Conservation (phyloP, 2,329 filamentous ascomycete species). For the Colletotrichum sp. region DNA sequence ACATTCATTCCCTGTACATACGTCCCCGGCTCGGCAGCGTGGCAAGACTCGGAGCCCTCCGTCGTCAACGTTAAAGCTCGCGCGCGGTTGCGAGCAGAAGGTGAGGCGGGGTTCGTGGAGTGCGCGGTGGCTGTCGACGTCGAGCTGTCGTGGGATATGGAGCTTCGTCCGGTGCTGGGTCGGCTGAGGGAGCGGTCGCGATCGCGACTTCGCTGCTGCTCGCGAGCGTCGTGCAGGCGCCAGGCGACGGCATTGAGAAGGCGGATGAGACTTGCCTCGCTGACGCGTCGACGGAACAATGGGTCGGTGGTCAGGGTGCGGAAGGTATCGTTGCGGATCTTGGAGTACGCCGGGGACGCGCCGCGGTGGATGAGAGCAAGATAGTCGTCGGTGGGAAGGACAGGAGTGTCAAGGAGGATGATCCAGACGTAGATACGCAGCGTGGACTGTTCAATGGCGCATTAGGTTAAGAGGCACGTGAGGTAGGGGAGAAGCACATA, state of each 20-base stretch:
- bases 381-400: conserved; percentile 86
- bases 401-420: conserved; percentile 85
- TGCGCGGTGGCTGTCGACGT: conserved; percentile 35
- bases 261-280: conserved; percentile 92
- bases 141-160: conserved; percentile 31
- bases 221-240: conserved; percentile 83
- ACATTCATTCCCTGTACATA: conserved; percentile 99
- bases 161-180: conserved; percentile 42
- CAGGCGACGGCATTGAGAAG: conserved; percentile 95
- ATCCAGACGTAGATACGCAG: conserved; percentile 96
- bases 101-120: conserved; percentile 44
- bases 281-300: conserved; percentile 94
- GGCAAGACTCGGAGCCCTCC: conserved; percentile 58
- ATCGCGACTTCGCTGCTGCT: conserved; percentile 43
- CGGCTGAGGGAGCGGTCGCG: conserved; percentile 31
- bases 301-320: conserved; percentile 95
- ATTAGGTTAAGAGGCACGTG: not conserved
- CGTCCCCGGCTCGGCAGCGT: conserved; percentile 71
- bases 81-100: conserved; percentile 54
- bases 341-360: conserved; percentile 91
- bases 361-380: conserved; percentile 90
- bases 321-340: conserved; percentile 98
- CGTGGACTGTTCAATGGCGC: conserved; percentile 68
- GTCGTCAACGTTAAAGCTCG: conserved; percentile 66
- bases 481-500: conserved; percentile 33